Percentiles rank a stretch among this genome's conserved stretches.
Evolutionary conservation across 805 yeast species (phyloP).

Genomic region (Isabelozyma rhagii): DNA sequence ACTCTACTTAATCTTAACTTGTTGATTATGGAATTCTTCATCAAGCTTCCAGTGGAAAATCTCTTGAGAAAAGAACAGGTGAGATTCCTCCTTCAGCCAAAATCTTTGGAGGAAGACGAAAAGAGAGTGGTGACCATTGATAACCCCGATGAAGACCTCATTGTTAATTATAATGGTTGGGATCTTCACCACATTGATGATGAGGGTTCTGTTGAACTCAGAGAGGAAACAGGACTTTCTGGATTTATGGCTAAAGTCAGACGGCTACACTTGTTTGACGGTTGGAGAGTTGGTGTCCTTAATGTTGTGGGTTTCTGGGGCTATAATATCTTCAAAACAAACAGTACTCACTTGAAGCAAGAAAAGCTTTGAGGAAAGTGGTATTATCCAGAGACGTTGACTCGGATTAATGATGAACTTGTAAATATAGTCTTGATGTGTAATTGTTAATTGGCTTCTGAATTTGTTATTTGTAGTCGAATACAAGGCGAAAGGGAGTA

Average conservation of each 20-base stretch:
- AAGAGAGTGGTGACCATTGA: constrained; percentile 40
- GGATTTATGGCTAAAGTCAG: constrained; percentile 35
- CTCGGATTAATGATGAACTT: not conserved
- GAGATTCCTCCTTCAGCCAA: constrained; percentile 49
- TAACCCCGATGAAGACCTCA: constrained; percentile 45
- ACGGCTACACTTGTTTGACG: constrained; percentile 57
- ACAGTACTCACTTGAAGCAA: constrained; percentile 37
- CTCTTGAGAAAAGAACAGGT: constrained; percentile 82
- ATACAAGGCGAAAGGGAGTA: no score
- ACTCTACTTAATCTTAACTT: constrained; percentile 57
- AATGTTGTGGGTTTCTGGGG: constrained; percentile 86
- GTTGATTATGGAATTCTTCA: constrained; percentile 65
- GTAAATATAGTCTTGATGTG: not conserved
- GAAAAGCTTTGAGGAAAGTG: constrained; percentile 20
- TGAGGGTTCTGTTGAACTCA: constrained; percentile 1
- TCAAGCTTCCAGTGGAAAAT: constrained; percentile 86
- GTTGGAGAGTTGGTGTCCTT: constrained; percentile 86
- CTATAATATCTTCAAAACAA: constrained; percentile 52
- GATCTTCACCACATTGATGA: constrained; percentile 37
- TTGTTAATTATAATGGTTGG: constrained; percentile 55
- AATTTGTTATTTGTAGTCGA: no score
- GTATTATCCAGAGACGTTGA: no score
- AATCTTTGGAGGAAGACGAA: constrained; percentile 32
- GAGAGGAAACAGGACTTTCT: constrained; percentile 8
- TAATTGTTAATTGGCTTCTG: no score